Conservation (phyloP, 805 yeast genomes). For the Yarrowia sp. region DNA sequence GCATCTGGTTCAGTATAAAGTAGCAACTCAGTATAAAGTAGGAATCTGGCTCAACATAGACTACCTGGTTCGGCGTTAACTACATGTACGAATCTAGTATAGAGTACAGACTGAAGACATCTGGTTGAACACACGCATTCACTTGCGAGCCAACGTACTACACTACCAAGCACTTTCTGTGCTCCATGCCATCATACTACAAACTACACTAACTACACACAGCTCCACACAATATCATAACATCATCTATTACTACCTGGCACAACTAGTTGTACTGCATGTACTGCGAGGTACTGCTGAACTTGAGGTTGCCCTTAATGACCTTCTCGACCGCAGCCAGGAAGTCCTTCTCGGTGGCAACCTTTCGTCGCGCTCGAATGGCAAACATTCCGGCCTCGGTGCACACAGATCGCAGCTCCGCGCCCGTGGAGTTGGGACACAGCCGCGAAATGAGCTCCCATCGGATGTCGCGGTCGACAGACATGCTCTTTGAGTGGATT, state of each 20-base stretch:
- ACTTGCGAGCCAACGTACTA: no score
- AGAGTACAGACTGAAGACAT: no score
- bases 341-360: constrained; percentile 97
- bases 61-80: no score
- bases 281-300: constrained; percentile 93
- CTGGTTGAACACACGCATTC: no score
- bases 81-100: no score
- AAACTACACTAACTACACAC: neutral
- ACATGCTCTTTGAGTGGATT: constrained; percentile 96
- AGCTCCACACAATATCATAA: neutral
- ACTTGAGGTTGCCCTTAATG: constrained; percentile 96
- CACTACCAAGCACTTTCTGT: no score
- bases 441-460: constrained; percentile 98
- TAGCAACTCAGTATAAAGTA: no score
- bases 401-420: constrained; percentile 96
- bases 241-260: constrained; percentile 13
- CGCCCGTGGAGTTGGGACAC: constrained; percentile 98
- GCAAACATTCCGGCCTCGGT: constrained; percentile 99
- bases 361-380: constrained; percentile 95
- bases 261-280: constrained; percentile 85
- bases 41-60: no score
- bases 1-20: no score
- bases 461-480: constrained; percentile 94
- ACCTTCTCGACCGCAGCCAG: constrained; percentile 97
- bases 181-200: no score